These are phyloP conservation scores for Solioccasus polychromus DNA, from an alignment of 768 basidiomycete genomes.

Conservation along the genomic window DNA sequence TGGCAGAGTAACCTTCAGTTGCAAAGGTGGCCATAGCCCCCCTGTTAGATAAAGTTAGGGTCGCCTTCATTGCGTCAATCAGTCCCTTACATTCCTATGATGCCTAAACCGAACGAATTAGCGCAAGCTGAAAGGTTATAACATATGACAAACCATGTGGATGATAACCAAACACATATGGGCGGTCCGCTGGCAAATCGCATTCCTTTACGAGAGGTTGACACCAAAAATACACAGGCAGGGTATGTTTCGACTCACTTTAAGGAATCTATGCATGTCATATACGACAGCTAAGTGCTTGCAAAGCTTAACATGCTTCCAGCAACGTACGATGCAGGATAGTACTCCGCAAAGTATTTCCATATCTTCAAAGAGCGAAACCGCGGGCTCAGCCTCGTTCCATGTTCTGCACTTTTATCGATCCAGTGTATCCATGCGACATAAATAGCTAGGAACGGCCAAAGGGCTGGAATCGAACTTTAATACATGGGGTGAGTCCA, in stretches of 20 bases:
- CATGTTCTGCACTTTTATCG: conserved; percentile 71
- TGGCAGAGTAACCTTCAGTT: conserved; percentile 69
- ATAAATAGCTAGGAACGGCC: conserved; percentile 82
- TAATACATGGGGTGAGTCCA: neutral
- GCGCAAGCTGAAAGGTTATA: neutral
- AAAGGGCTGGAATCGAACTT: conserved; percentile 85
- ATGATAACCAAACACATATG: conserved; percentile 98
- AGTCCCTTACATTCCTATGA: conserved; percentile 88
- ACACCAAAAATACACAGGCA: neutral
- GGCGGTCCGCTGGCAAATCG: conserved; percentile 85
- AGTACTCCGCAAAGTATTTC: conserved; percentile 91
- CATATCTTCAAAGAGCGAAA: conserved; percentile 69
- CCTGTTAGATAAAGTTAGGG: conserved; percentile 42
- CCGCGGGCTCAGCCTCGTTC: conserved; percentile 74
- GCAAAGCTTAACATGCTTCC: neutral
- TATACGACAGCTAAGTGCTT: neutral
- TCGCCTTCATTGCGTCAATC: neutral
- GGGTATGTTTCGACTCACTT: conserved; percentile 34
- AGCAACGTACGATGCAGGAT: conserved; percentile 77
- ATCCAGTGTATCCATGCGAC: conserved; percentile 72
- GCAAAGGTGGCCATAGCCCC: conserved; percentile 95
- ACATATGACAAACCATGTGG: conserved; percentile 71
- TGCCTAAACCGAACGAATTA: conserved; percentile 48
- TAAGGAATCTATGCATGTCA: conserved; percentile 13
- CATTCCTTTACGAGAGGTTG: conserved; percentile 50